Base-by-base conservation (phyloP, 2,329 filamentous ascomycete species). In the Tolypocladium tundrense region DNA sequence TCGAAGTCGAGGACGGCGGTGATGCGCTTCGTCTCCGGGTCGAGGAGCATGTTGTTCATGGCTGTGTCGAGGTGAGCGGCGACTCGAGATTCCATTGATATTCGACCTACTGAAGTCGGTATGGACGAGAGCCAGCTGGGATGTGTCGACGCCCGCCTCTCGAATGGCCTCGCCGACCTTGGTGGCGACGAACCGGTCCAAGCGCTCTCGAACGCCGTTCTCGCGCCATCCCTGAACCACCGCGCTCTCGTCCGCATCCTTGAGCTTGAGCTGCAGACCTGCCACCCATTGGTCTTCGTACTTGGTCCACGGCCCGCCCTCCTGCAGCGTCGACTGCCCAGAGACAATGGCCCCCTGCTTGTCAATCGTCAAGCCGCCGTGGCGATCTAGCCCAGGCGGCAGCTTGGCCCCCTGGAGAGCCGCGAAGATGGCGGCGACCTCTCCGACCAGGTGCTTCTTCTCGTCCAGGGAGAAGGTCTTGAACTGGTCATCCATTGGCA, bases 1-100 rank as follows among this genome's bases (percentile, higher is more conserved):
- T 69, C 68, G 35, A 69, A 70, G 52, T 70, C 67, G 10, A 70
- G 59, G 4, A 70, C n/a, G 1, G 60, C 64, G 0, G 65, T 68
- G 41, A 69, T 58, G 14, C 55, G 59, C 7, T 60, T 61, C 5
- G 60, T 61, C 4, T 31, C 56, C 1, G 55, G 45, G 31, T 69
- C 63, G 50, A 54, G 66, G 5, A 69, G 64, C 11, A 69, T 55
- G 50, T 70, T 70, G 50, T 66, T 66, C 61, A 60, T 65, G 2
- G 64, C 67, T 67, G 21, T 10, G 11, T 27, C 43, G 43, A 16
- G 4, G 21, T 48, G 13, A 48, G 43, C 6, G 13, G 43, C 24
- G 3, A 9, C 5, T 31, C 43, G 13, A 8, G 2, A 2, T 31
- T 45, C 4, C 21, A 5, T 10, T 0, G 5, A 4, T 9, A 24